Percentiles rank a stretch among this genome's conserved stretches.
These are phyloP conservation scores for Backusella tarrabulga DNA, from an alignment of 192 early-diverging fungal species.

Conservation along the genomic window DNA sequence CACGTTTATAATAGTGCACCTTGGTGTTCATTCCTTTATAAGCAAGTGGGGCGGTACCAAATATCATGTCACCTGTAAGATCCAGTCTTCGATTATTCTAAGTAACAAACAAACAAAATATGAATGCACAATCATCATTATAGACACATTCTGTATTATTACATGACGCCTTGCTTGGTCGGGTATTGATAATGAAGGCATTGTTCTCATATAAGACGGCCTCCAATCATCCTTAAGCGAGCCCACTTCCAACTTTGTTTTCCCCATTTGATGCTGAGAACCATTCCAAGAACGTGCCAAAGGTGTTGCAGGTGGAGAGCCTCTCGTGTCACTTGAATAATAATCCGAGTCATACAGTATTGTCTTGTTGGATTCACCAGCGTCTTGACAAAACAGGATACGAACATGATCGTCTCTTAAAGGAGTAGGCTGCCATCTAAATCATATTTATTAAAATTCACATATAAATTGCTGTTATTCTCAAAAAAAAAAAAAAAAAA, in stretches of 20 bases:
- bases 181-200: conserved; percentile 13
- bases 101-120: background rate
- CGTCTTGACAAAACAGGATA: conserved; percentile 52
- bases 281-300: conserved; percentile 39
- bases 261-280: conserved; percentile 29
- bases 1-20: conserved; percentile 38
- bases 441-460: background rate
- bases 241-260: conserved; percentile 18
- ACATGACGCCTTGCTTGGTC: conserved; percentile 10
- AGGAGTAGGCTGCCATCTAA: conserved; percentile 42
- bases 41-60: conserved; percentile 49
- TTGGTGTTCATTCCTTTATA: conserved; percentile 52
- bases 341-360: conserved; percentile 47
- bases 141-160: background rate
- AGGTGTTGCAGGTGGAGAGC: conserved; percentile 23
- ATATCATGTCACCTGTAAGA: conserved; percentile 50
- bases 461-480: background rate
- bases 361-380: conserved; percentile 41
- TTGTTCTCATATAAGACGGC: conserved; percentile 18
- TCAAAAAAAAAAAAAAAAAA: background rate
- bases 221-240: conserved; percentile 26
- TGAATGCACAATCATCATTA: background rate
- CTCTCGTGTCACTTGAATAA: conserved; percentile 10
- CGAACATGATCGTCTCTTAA: conserved; percentile 44
- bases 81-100: conserved; percentile 32